Evolutionary conservation across 164 flowering plant genomes (phyloP).

Genomic region (Umbilicus rupestris): DNA sequence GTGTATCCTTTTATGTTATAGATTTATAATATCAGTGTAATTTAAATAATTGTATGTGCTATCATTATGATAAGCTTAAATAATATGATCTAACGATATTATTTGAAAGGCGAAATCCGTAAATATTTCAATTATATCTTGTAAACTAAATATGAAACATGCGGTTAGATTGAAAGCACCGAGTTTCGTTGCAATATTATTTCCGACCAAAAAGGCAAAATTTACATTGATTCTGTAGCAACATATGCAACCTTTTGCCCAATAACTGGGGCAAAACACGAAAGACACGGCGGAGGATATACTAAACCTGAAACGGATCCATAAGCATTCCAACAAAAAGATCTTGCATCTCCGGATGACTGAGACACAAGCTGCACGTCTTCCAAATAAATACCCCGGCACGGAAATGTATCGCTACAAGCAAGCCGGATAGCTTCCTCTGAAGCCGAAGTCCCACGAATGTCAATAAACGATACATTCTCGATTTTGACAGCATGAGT

Average conservation of each 20-base stretch:
- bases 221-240: neutral
- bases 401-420: conserved; percentile 75
- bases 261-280: conserved; percentile 23
- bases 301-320: conserved; percentile 49
- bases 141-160: too few relatives aligned
- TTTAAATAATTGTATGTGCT: too few relatives aligned
- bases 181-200: too few relatives aligned
- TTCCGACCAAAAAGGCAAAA: too few relatives aligned
- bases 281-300: conserved; percentile 53
- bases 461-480: conserved; percentile 40
- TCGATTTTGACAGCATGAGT: conserved; percentile 52
- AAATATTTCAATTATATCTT: too few relatives aligned
- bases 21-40: too few relatives aligned
- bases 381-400: conserved; percentile 50
- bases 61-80: too few relatives aligned
- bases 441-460: conserved; percentile 76
- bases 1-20: too few relatives aligned
- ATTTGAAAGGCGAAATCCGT: too few relatives aligned
- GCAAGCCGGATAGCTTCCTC: conserved; percentile 60
- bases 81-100: too few relatives aligned
- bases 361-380: conserved; percentile 41
- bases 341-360: conserved; percentile 21
- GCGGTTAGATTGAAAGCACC: too few relatives aligned
- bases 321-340: conserved; percentile 74
- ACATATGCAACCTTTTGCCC: conserved; percentile 16